These are phyloP conservation scores for Primulina tabacum DNA, from an alignment of 257 asterid species.

Conservation along the genomic window DNA sequence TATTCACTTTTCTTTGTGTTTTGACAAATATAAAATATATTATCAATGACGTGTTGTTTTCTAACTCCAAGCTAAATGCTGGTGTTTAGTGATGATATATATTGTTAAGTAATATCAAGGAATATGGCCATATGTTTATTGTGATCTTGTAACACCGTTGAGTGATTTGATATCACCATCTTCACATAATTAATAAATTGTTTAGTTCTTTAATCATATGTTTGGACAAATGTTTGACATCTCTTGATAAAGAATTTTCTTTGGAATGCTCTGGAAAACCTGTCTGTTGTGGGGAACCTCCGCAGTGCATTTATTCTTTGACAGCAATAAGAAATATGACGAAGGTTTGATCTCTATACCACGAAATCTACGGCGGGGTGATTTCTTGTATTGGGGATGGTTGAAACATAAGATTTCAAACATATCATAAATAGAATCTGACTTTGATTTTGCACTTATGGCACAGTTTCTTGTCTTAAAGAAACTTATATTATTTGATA, in stretches of 20 bases:
- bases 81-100: not conserved
- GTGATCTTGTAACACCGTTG: slow-evolving; percentile 4
- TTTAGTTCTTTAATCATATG: slow-evolving; percentile 7
- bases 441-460: too few relatives aligned
- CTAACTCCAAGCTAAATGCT: not conserved
- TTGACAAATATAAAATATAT: slow-evolving; percentile 23
- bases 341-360: not conserved
- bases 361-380: too few relatives aligned
- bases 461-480: not conserved
- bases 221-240: slow-evolving; percentile 6
- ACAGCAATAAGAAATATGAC: not conserved
- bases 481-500: not conserved
- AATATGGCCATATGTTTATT: slow-evolving; percentile 24
- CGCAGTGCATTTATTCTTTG: slow-evolving; percentile 20
- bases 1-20: slow-evolving; percentile 21
- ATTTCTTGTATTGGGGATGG: not conserved
- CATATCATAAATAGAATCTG: too few relatives aligned
- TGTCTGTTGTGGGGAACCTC: slow-evolving; percentile 15
- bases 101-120: slow-evolving; percentile 7
- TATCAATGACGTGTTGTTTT: not conserved
- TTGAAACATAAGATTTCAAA: too few relatives aligned
- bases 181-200: not conserved
- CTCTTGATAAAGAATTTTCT: too few relatives aligned
- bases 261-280: slow-evolving; percentile 20
- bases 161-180: slow-evolving; percentile 1